Base-by-base conservation (phyloP, 371 early-diverging fungal genomes). In the Mortierella sp. region DNA sequence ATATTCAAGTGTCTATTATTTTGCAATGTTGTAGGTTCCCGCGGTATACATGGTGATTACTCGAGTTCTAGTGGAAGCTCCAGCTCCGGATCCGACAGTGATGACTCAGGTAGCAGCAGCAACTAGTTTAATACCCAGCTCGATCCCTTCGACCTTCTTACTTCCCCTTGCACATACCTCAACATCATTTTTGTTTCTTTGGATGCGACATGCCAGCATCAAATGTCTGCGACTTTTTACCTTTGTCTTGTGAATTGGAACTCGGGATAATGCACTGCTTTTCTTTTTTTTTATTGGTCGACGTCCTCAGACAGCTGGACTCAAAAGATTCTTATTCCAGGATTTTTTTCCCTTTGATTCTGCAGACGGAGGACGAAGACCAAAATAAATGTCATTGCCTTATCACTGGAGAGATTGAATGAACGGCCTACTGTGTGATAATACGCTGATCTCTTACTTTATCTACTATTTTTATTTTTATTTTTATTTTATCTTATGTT, bases 61-160 rank as follows among this genome's bases (percentile, higher is more conserved):
- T 89, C 88, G 35, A 89, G 87, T 72, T 89, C 89, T 54, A 88
- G 88, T 60, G 88, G 85, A 40, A 84, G 84, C 61, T 87, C 88
- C 45, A 87, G 88, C 61, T 89, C 92, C 32, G 88, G 85, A 24
- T 92, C 94, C 55, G 93, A 91, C 59, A 91, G 93, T 26, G 94
- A 93, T 85, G 93, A 92, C 84, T 92, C 94, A 86, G 94, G 93
- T 84, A 93, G 89, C 84, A 87, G 88, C 76, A 87, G 89, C 61
- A 88, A 91, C 86, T 90, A 88, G 84, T 83, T 37, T 67, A 1
- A 55, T 28, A 55, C 55, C 28, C 20, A 26, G 4, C 16, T 28
- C 30, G 55, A 55, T 16, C 24, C n/a, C 22, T 28, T 28, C 14
- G 24, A 26, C 28, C 28, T 55, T 28, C 22, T 37, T 14, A n/a